These are phyloP conservation scores for Ilyonectria mors-panacis DNA, from an alignment of 2,329 filamentous ascomycete genomes.

Conservation along the genomic window DNA sequence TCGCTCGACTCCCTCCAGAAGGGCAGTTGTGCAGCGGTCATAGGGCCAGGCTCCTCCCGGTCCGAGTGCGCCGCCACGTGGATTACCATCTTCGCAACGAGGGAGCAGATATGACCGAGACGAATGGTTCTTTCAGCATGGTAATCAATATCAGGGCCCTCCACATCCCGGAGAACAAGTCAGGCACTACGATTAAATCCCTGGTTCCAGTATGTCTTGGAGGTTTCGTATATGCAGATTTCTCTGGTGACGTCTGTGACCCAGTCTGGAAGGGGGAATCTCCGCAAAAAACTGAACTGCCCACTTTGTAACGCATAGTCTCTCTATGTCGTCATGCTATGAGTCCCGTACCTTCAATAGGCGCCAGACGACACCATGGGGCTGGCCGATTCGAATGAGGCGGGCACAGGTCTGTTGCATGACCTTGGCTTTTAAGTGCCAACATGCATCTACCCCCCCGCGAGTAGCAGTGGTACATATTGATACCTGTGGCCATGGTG, in stretches of 20 bases:
- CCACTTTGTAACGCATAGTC: background rate
- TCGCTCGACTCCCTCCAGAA: too few species aligned
- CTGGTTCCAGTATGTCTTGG: background rate
- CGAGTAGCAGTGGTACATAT: background rate
- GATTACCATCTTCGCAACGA: too few species aligned
- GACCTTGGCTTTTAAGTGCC: background rate
- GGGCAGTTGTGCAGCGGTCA: too few species aligned
- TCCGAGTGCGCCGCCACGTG: too few species aligned
- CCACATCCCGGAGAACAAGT: too few species aligned
- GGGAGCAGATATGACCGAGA: too few species aligned
- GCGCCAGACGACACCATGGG: background rate
- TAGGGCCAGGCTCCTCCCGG: too few species aligned
- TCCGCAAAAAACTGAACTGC: background rate
- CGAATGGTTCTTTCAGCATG: too few species aligned
- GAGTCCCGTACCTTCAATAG: background rate
- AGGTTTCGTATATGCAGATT: background rate
- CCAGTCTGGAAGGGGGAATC: background rate
- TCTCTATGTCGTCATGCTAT: slow-evolving; percentile 5
- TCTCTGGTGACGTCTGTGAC: background rate
- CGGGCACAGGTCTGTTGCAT: background rate
- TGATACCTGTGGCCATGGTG: background rate
- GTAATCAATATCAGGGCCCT: too few species aligned
- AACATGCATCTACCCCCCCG: background rate
- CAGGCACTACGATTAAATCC: background rate
- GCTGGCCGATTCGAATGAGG: background rate